Evolutionary conservation across 2,329 filamentous ascomycete genomes (phyloP).

Genomic region (Truncatella angustata): DNA sequence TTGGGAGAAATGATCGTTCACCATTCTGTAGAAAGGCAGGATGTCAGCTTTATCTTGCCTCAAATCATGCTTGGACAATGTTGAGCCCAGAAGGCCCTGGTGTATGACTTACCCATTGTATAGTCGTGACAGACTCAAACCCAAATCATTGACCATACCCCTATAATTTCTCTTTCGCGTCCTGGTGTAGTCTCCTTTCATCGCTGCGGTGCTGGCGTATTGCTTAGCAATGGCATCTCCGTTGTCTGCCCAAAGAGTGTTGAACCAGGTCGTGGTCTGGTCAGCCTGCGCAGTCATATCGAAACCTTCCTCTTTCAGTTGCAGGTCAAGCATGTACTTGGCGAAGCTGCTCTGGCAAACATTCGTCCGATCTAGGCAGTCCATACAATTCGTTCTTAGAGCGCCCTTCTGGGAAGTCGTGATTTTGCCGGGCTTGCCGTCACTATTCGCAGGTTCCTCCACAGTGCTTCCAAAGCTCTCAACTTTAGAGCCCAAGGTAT

Average conservation of each 20-base stretch:
- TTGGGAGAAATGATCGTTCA: slow-evolving; percentile 97
- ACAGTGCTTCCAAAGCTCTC: slow-evolving; percentile 72
- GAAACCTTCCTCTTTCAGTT: slow-evolving; percentile 74
- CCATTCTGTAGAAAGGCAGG: slow-evolving; percentile 65
- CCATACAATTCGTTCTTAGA: slow-evolving; percentile 97
- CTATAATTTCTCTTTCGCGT: slow-evolving; percentile 88
- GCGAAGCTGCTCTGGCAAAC: slow-evolving; percentile 92
- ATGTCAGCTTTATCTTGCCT: background rate
- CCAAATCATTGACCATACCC: slow-evolving; percentile 87
- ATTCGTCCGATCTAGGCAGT: slow-evolving; percentile 93
- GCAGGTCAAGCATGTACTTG: slow-evolving; percentile 75
- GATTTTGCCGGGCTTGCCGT: slow-evolving; percentile 33
- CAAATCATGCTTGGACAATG: too few species aligned
- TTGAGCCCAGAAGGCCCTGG: too few species aligned
- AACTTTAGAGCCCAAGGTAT: slow-evolving; percentile 66
- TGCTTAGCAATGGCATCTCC: slow-evolving; percentile 94
- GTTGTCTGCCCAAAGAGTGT: slow-evolving; percentile 95
- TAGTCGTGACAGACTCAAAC: slow-evolving; percentile 77
- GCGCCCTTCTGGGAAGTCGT: slow-evolving; percentile 65
- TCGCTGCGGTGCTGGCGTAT: slow-evolving; percentile 90
- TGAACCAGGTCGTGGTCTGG: slow-evolving; percentile 87
- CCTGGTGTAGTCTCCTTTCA: slow-evolving; percentile 95
- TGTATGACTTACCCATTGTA: slow-evolving; percentile 57
- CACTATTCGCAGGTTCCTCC: slow-evolving; percentile 27
- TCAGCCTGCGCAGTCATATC: slow-evolving; percentile 73